Base-by-base conservation (phyloP, 108 stramenopile species). In the Cyclotella choctawhatcheeana region DNA sequence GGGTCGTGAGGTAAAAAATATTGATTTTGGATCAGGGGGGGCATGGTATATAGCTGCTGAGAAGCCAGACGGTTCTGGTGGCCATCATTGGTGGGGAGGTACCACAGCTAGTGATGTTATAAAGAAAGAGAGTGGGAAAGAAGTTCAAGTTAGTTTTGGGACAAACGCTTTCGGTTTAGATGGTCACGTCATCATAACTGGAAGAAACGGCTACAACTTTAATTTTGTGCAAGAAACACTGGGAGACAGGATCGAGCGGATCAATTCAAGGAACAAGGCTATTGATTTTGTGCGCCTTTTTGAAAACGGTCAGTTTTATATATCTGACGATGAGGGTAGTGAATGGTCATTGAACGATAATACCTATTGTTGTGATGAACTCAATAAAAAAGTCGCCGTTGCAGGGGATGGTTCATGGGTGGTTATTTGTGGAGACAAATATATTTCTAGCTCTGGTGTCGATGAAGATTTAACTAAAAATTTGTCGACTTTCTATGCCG, bases 221-320 rank as follows among this genome's bases (percentile, higher is more conserved):
- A 12, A 12, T 12, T 12, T 40, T 12, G 6, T 40, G 37, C 6
- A 40, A 6, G 37, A 40, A 40, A 12, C 6, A 6, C 37, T 40
- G 6, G 37, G 12, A 40, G 37, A 40, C 8, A 40, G 37, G 12
- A 10, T 40, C 6, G 12, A 40, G 37, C 6, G 12, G 37, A 40
- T 40, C 8, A 40, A 40, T 22, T n/a, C 14, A n/a, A 6, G 50
- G 12, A 51, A 17, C 12, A 24, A 40, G 20, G 54, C 20, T n/a
- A 70, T 76, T n/a, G 12, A 76, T 29, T 69, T 62, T 29, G 68
- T 76, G 27, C 75, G 75, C 8, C 75, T 76, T 21, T 76, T 76
- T 27, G 8, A 33, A 21, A 3, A 20, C 10, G 68, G 67, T 5
- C 14, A 37, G 5, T 76, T 53, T 34, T 76, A 69, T 18, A 70